Base-by-base conservation (phyloP, 2,329 filamentous ascomycete species). In the Apiospora saccharicola region DNA sequence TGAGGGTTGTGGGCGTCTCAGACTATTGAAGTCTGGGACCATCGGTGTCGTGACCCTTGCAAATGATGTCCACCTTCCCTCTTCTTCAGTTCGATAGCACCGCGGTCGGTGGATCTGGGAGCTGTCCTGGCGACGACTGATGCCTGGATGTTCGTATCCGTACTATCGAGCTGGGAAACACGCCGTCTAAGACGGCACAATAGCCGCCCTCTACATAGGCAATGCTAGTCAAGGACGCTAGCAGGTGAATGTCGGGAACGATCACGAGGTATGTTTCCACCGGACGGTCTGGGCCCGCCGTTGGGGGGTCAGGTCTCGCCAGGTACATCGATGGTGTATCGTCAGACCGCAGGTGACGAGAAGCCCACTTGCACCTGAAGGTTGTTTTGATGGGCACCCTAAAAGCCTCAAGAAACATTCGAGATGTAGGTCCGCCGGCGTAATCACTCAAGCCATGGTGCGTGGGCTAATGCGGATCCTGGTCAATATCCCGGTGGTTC, bases 21-120 rank as follows among this genome's bases (percentile, higher is more conserved):
- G 53, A 61, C 53, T 61, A 61, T 61, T 37, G 53, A 61, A 61
- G 53, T 37, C 53, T 61, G 26, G 30, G 30, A 61, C 1, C 30
- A 61, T n/a, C 53, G 30, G 16, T 37, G 53, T 37, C 53, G n/a
- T 41, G 57, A 64, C 19, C 30, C 30, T 64, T 64, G 57, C 22
- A 14, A 13, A 19, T 4, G n/a, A 13, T 16, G 37, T 14, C 3
- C 22, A 34, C 1, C 34, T 41, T n/a, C 34, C 34, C 14, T 12
- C 2, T 0, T 4, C 6, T 5, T 19, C 22, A 34, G 53, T 24
- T 10, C 14, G 41, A 8, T n/a, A 64, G 30, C 34, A 41, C 57
- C 10, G 22, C 34, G 41, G 8, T 19, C 57, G n/a, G 22, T n/a
- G 12, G 8, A 22, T 41, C 13, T 22, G 10, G 10, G 19, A 4